A percentile compares a stretch with the other conserved stretches of the same genome.
phyloP scores from a whole-genome alignment of 176 grass and related monocot genomes.

The Zea mays region Zm-B73-REFERENCE-NAM-5.0 NC_050103.1:75119001-75119500 shows the following conservation, averaged over 20 bases:
- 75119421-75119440: not conserved
- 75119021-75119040: not conserved
- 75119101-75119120: not conserved
- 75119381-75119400: not conserved
- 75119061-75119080: not conserved
- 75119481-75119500: too few relatives aligned
- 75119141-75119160: not conserved
- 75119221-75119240: not conserved
- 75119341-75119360: constrained; percentile 67
- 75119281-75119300: constrained; percentile 94
- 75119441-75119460: too few relatives aligned
- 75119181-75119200: not conserved
- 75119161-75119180: not conserved
- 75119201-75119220: not conserved
- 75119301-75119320: constrained; percentile 88
- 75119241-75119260: constrained; percentile 3
- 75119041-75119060: not conserved
- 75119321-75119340: constrained; percentile 73
- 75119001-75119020: not conserved
- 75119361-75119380: not conserved
- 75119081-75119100: not conserved
- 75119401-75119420: not conserved
- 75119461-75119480: too few relatives aligned
- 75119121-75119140: not conserved
- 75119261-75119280: constrained; percentile 75